Percentiles rank a stretch among this genome's conserved stretches.
Conservation (phyloP, 73 alveolate species). For the Vitrella brassicaformis region DNA sequence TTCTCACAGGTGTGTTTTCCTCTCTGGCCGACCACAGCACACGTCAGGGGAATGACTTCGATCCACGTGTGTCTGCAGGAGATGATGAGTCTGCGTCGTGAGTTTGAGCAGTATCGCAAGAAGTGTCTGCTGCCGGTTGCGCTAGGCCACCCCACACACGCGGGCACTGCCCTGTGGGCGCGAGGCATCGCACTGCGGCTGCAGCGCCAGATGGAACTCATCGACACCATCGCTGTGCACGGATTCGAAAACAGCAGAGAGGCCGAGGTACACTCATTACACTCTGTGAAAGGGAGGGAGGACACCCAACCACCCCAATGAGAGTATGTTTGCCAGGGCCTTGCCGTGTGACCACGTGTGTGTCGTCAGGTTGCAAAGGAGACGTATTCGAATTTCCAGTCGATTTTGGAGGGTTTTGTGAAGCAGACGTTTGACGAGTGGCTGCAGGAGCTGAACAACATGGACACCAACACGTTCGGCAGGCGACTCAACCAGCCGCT, state of each 20-base stretch:
- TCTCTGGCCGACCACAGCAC: background rate
- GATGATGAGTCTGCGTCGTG: no score
- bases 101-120: no score
- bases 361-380: no score
- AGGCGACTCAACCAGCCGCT: conserved; percentile 4
- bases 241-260: no score
- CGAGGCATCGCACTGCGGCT: background rate
- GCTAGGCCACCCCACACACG: conserved; percentile 16
- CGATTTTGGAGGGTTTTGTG: conserved; percentile 13
- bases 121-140: conserved; percentile 7
- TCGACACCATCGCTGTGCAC: no score
- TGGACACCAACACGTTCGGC: conserved; percentile 17
- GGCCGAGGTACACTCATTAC: no score
- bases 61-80: background rate
- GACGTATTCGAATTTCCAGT: no score
- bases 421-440: conserved; percentile 16
- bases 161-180: conserved; percentile 7
- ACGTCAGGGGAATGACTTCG: background rate
- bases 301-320: no score
- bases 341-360: no score
- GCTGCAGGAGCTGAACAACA: conserved; percentile 13
- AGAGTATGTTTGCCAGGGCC: no score
- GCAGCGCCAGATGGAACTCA: background rate
- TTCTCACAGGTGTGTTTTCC: conserved; percentile 1
- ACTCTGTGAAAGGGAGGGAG: no score